Percentiles rank a stretch among this genome's conserved stretches.
Conservation (phyloP, 2,329 filamentous ascomycete species). For the Orbilia brochopaga region DNA sequence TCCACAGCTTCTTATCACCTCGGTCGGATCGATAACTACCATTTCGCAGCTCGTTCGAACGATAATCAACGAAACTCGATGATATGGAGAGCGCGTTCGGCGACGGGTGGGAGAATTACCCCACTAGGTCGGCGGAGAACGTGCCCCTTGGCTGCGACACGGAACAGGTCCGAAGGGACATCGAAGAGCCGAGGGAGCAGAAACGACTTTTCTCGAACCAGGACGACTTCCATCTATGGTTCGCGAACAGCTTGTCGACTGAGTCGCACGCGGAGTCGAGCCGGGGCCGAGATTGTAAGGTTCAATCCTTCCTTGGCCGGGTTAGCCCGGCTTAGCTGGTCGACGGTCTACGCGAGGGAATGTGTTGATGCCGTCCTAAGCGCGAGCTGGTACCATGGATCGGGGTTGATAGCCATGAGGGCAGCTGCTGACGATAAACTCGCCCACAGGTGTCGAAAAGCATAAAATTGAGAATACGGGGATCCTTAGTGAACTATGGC, state of each 20-base stretch:
- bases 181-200: not conserved
- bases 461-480: not conserved
- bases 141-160: slow-evolving; percentile 7
- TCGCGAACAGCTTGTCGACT: not conserved
- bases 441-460: not conserved
- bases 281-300: not conserved
- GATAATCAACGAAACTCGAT: not conserved
- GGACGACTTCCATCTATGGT: not conserved
- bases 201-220: not conserved
- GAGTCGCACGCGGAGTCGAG: too few relatives aligned
- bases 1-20: not conserved
- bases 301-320: not conserved
- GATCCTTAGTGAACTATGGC: not conserved
- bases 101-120: not conserved
- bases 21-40: not conserved
- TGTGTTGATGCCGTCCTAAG: too few relatives aligned
- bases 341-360: too few relatives aligned
- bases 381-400: too few relatives aligned
- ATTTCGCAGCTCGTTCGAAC: not conserved
- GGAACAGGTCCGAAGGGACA: not conserved
- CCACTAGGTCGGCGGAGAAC: slow-evolving; percentile 2
- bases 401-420: too few relatives aligned
- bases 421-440: not conserved
- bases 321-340: too few relatives aligned
- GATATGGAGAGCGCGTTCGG: not conserved